A percentile compares a stretch with the other conserved stretches of the same genome.
These are phyloP conservation scores for Metarhizium anisopliae DNA, from an alignment of 2,329 filamentous ascomycete species.

Conservation along the genomic window DNA sequence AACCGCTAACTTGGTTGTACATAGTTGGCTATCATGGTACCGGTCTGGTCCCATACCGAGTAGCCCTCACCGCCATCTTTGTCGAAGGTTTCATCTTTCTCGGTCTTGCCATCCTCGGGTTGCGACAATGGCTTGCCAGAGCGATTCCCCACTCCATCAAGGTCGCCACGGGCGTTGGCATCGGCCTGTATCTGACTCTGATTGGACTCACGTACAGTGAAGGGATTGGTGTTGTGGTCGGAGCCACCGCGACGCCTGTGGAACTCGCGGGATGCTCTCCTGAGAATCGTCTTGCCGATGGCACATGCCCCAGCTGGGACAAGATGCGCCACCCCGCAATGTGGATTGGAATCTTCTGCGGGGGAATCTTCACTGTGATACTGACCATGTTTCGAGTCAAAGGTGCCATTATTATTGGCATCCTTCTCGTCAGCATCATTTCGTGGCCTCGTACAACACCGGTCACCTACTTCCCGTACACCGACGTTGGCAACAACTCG, in stretches of 20 bases:
- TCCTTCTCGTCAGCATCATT: slow-evolving; percentile 76
- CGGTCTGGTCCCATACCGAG: slow-evolving; percentile 62
- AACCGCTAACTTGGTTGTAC: slow-evolving; percentile 6
- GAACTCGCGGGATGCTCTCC: slow-evolving; percentile 64
- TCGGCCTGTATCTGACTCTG: slow-evolving; percentile 71
- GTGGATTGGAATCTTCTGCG: slow-evolving; percentile 86
- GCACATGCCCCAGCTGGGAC: slow-evolving; percentile 49
- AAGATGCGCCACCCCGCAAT: slow-evolving; percentile 79
- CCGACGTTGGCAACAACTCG: slow-evolving; percentile 52
- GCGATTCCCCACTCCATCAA: slow-evolving; percentile 80
- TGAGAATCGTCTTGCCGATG: slow-evolving; percentile 31
- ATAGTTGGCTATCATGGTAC: slow-evolving; percentile 64
- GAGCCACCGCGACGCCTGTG: slow-evolving; percentile 57
- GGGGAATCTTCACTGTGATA: slow-evolving; percentile 69
- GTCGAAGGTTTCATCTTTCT: slow-evolving; percentile 84
- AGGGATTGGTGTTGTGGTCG: slow-evolving; percentile 71
- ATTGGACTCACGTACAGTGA: slow-evolving; percentile 73
- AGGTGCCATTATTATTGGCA: slow-evolving; percentile 76
- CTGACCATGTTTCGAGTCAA: slow-evolving; percentile 82
- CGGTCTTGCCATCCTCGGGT: slow-evolving; percentile 65
- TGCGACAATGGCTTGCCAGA: slow-evolving; percentile 82
- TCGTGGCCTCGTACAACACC: slow-evolving; percentile 73
- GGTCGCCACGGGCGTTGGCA: slow-evolving; percentile 76
- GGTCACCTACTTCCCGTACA: slow-evolving; percentile 77
- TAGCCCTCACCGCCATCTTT: slow-evolving; percentile 79